Conservation (phyloP, 805 yeast species). For the Candida tallmaniae region DNA sequence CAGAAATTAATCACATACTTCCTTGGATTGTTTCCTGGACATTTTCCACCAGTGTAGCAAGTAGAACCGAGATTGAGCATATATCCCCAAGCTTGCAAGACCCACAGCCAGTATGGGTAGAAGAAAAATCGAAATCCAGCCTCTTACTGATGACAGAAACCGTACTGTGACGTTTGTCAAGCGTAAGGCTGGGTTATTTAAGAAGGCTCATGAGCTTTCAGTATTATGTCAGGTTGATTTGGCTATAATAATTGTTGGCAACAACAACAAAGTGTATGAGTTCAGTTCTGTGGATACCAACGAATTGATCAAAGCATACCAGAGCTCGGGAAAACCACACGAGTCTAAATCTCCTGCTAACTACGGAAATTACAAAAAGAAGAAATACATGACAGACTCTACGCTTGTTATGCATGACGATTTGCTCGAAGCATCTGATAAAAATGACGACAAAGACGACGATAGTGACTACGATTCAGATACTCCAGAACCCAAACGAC, state of each 20-base stretch:
- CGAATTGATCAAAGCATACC: slow-evolving; percentile 21
- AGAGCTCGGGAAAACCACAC: slow-evolving; percentile 30
- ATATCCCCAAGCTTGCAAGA: no score
- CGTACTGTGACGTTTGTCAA: slow-evolving; percentile 84
- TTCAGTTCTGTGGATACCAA: slow-evolving; percentile 67
- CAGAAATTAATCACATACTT: no score
- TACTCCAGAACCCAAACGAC: slow-evolving; percentile 31
- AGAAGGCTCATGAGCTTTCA: slow-evolving; percentile 80
- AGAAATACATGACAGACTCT: slow-evolving; percentile 17
- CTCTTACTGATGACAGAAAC: slow-evolving; percentile 86
- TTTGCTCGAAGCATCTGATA: slow-evolving; percentile 19
- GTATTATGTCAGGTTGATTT: slow-evolving; percentile 90
- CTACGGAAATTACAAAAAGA: slow-evolving; percentile 56
- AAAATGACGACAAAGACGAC: no score
- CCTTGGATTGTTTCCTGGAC: no score
- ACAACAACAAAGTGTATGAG: slow-evolving; percentile 79
- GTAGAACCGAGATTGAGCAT: no score
- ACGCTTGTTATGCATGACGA: slow-evolving; percentile 10
- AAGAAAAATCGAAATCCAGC: slow-evolving; percentile 91
- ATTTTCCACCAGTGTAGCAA: no score
- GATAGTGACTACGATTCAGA: slow-evolving; percentile 33
- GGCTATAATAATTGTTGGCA: slow-evolving; percentile 83
- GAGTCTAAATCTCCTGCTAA: slow-evolving; percentile 64
- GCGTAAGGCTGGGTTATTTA: slow-evolving; percentile 90
- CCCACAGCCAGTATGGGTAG: no score